Evolutionary conservation across 495 filamentous ascomycete genomes (phyloP).

Genomic region (Xanthoparmelia taractica): DNA sequence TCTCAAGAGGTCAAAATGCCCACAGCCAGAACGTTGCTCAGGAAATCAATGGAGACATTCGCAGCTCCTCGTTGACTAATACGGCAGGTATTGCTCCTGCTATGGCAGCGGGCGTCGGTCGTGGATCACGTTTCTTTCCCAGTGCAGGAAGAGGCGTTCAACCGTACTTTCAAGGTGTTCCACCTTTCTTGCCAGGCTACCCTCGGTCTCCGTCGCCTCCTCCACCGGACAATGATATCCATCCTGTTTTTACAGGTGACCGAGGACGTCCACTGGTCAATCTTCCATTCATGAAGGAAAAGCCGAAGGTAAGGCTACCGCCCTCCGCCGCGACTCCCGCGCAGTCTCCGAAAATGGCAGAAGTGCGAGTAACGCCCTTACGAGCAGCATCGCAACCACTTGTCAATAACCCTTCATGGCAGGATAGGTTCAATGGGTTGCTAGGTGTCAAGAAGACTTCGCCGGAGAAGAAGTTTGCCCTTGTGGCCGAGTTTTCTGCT

Average conservation of each 20-base stretch:
- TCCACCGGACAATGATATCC: constrained; percentile 55
- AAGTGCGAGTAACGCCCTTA: constrained; percentile 17
- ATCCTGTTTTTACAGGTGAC: constrained; percentile 65
- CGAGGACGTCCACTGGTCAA: constrained; percentile 57
- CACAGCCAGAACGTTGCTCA: constrained; percentile 31
- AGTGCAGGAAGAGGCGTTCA: constrained; percentile 30
- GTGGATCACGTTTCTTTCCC: constrained; percentile 69
- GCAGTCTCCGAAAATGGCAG: constrained; percentile 20
- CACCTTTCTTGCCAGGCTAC: constrained; percentile 20
- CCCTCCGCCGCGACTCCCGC: constrained; percentile 36
- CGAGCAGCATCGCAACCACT: constrained; percentile 29
- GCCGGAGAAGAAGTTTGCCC: constrained; percentile 44
- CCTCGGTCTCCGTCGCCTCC: constrained; percentile 54
- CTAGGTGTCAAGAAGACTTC: constrained; percentile 53
- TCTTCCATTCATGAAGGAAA: constrained; percentile 51
- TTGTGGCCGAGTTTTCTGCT: constrained; percentile 47
- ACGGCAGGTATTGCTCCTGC: constrained; percentile 12
- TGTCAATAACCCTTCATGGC: constrained; percentile 50
- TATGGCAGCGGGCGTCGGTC: constrained; percentile 31
- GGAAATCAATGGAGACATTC: constrained; percentile 20
- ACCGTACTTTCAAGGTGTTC: constrained; percentile 17
- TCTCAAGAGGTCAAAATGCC: constrained; percentile 31
- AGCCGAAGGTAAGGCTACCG: constrained; percentile 63
- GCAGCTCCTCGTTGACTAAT: constrained; percentile 16
- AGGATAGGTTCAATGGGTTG: constrained; percentile 65